A percentile compares a stretch with the other conserved stretches of the same genome.
These are phyloP conservation scores for Psilocybe subaeruginosa DNA, from an alignment of 768 basidiomycete genomes.

Conservation along the genomic window DNA sequence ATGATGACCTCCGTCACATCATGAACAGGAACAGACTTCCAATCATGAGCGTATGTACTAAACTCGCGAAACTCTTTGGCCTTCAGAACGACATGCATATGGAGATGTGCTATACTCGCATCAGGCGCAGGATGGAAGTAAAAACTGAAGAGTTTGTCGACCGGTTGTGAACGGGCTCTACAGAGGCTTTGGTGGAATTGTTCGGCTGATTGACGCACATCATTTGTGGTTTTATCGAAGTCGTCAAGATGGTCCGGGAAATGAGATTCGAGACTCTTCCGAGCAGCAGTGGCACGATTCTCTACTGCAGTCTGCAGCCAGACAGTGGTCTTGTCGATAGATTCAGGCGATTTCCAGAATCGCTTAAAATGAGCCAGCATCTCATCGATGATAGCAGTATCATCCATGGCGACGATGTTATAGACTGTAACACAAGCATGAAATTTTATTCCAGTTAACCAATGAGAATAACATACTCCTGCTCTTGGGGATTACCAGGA, in stretches of 20 bases:
- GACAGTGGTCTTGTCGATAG: constrained; percentile 4
- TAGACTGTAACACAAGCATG: background rate
- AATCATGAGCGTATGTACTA: constrained; percentile 9
- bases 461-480: constrained; percentile 1
- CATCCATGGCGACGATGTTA: constrained; percentile 7
- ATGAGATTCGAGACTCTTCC: constrained; percentile 6
- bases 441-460: background rate
- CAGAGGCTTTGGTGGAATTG: background rate
- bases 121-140: constrained; percentile 12
- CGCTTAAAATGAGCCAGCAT: constrained; percentile 5
- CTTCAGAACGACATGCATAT: constrained; percentile 8
- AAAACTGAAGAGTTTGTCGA: background rate
- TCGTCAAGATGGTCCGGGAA: background rate
- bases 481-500: constrained; percentile 12
- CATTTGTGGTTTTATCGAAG: constrained; percentile 1
- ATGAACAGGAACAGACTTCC: constrained; percentile 11
- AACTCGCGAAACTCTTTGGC: constrained; percentile 3
- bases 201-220: constrained; percentile 3
- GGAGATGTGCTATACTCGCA: constrained; percentile 10
- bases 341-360: constrained; percentile 9
- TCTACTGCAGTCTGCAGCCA: constrained; percentile 9
- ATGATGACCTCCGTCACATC: constrained; percentile 7
- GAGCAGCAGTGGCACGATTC: background rate
- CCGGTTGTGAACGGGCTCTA: background rate
- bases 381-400: constrained; percentile 9